A percentile compares a stretch with the other conserved stretches of the same genome.
Evolutionary conservation across 805 yeast species (phyloP).

Genomic region (Deakozyma indianensis): DNA sequence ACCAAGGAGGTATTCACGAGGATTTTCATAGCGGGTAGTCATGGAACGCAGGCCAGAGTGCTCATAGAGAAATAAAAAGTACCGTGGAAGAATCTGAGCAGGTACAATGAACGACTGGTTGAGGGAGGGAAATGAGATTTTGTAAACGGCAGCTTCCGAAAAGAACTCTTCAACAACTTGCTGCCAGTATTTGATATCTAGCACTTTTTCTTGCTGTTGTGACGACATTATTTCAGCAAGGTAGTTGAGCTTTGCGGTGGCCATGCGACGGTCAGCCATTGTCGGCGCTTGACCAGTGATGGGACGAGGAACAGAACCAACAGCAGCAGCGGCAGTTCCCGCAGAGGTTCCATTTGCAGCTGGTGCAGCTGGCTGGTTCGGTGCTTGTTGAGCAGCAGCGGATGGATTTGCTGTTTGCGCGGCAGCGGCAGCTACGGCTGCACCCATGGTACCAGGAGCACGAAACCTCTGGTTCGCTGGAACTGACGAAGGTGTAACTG

Average conservation of each 20-base stretch:
- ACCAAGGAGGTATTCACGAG: constrained; percentile 41
- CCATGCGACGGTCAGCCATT: not conserved
- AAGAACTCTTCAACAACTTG: constrained; percentile 36
- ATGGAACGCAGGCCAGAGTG: constrained; percentile 34
- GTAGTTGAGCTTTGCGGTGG: not conserved
- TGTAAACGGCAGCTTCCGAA: constrained; percentile 22
- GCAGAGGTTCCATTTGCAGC: too few species aligned
- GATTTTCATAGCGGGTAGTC: constrained; percentile 24
- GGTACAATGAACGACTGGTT: constrained; percentile 35
- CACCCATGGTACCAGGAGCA: not conserved
- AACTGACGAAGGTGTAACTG: too few species aligned
- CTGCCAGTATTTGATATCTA: constrained; percentile 35
- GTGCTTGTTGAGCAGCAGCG: not conserved
- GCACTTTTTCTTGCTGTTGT: not conserved
- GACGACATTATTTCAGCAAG: not conserved
- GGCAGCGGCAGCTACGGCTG: not conserved
- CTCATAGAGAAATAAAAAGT: constrained; percentile 36
- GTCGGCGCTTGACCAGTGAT: not conserved
- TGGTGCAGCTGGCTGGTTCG: too few species aligned
- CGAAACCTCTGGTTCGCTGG: not conserved
- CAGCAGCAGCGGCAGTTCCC: not conserved
- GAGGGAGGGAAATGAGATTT: not conserved
- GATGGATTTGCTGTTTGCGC: not conserved
- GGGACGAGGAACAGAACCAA: not conserved
- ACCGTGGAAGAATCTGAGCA: constrained; percentile 49